Evolutionary conservation across 2,329 filamentous ascomycete genomes (phyloP), one percentile per base, ranked within the genome.

Genomic region (Fusarium tjaetaba): DNA sequence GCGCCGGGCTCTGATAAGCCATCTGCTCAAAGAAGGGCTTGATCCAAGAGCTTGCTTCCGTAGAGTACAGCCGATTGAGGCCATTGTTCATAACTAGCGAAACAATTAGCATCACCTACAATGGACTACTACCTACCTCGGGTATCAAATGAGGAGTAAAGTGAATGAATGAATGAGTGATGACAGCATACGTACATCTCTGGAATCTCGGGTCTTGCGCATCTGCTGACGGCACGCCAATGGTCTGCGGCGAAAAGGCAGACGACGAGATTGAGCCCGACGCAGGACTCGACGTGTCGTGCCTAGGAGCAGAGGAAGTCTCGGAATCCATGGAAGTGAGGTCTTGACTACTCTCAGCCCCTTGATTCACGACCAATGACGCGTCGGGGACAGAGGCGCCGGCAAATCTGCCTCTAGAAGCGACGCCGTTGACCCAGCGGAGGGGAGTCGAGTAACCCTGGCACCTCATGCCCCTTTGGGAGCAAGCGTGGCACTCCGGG

Each of bases 381-480:
- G 60, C 42, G 52, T 77, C 75, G 34, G 75, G 75, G 13, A 59
- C 48, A 14, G 76, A 61, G 1, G 71, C 76, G 18, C 76, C 76
- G 13, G 76, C 76, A 36, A 77, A 74, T 13, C 76, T 69, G 10
- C 76, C 76, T 53, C 76, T 71, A 22, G 75, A 73, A 28, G 76
- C 76, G 28, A 77, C 74, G 22, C 74, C 76, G 53, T 76, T 76
- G 22, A 77, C 73, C 76, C 76, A 77, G 9, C 76, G 62, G 24
- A 77, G 49, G 14, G 76, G 61, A 16, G 74, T 68, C 30, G 68
- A 65, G 56, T 77, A 77, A 22, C 76, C 76, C 34, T 75, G 68
- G 53, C 76, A 77, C 46, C 48, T 53, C 43, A 77, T 68, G 28
- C 74, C 72, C 26, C 74, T 64, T 48, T 71, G 67, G 45, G 43